Evolutionary conservation across 805 yeast genomes (phyloP).

Genomic region (Nakazawaea laoshanensis): DNA sequence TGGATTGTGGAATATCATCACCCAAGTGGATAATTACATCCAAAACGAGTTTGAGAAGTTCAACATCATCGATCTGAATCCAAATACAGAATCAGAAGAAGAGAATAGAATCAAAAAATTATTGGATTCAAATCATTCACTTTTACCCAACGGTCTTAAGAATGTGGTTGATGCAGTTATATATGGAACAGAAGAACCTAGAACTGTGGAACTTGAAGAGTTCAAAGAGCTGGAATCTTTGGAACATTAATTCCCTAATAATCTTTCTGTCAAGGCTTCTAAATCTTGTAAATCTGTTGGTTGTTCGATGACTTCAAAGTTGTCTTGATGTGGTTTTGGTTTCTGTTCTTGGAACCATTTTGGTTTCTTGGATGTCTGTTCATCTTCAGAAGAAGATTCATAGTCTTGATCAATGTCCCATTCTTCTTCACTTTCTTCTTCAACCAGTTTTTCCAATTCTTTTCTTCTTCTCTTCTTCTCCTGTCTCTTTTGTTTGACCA

Average conservation of each 20-base stretch:
- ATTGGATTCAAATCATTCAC: constrained; percentile 3
- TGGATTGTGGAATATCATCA: constrained; percentile 8
- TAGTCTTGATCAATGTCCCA: constrained; percentile 36
- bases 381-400: constrained; percentile 24
- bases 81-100: not conserved
- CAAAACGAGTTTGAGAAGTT: constrained; percentile 11
- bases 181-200: constrained; percentile 6
- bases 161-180: constrained; percentile 11
- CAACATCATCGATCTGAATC: constrained; percentile 10
- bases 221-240: not conserved
- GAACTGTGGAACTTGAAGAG: not conserved
- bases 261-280: constrained; percentile 70
- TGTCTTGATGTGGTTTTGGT: constrained; percentile 18
- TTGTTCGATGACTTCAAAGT: constrained; percentile 67
- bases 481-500: constrained; percentile 67
- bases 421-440: constrained; percentile 25
- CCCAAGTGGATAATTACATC: constrained; percentile 10
- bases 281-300: constrained; percentile 91
- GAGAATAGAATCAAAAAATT: constrained; percentile 10
- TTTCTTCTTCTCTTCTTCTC: constrained; percentile 87
- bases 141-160: constrained; percentile 5
- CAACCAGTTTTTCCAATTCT: constrained; percentile 57
- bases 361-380: constrained; percentile 27
- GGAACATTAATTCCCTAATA: constrained; percentile 18
- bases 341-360: constrained; percentile 38